Conservation (phyloP, 164 flowering plant species). For the Platanus orientalis region DNA sequence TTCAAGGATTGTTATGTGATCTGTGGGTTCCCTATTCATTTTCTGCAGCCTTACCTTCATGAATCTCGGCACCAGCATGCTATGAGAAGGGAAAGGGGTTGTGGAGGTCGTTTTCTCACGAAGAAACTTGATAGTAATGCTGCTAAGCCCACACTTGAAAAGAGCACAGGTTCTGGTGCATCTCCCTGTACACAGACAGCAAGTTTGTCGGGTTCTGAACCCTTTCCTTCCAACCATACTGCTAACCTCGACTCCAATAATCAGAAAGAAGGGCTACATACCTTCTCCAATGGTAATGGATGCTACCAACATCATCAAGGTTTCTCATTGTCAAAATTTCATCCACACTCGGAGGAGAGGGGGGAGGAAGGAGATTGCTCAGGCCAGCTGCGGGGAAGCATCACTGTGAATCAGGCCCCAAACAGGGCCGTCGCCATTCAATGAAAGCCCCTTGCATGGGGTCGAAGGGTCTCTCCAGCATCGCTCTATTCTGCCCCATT, state of each 20-base stretch:
- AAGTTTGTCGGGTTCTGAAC: constrained; percentile 49
- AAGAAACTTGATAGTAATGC: constrained; percentile 46
- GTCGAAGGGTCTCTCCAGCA: constrained; percentile 10
- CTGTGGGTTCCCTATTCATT: constrained; percentile 2
- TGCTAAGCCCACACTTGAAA: constrained; percentile 21
- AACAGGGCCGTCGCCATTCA: constrained; percentile 60
- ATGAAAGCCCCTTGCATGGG: constrained; percentile 22
- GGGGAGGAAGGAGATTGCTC: constrained; percentile 47
- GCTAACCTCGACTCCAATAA: constrained; percentile 27
- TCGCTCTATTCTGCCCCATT: neutral
- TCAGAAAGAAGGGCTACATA: constrained; percentile 22
- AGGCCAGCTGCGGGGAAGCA: constrained; percentile 50
- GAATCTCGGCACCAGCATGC: constrained; percentile 96
- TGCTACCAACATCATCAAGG: constrained; percentile 29
- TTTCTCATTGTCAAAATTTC: constrained; percentile 27
- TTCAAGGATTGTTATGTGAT: no score
- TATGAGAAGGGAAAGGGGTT: constrained; percentile 73
- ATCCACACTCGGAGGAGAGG: constrained; percentile 25
- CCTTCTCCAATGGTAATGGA: constrained; percentile 24
- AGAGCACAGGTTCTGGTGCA: constrained; percentile 24
- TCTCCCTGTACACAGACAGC: constrained; percentile 25
- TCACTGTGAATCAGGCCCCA: constrained; percentile 36
- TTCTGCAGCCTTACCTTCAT: constrained; percentile 84
- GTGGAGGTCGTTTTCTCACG: constrained; percentile 86
- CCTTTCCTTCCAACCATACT: constrained; percentile 22